A percentile compares a stretch with the other conserved stretches of the same genome.
Evolutionary conservation across 2,329 filamentous ascomycete species (phyloP).

Genomic region (Aspergillus sp.): DNA sequence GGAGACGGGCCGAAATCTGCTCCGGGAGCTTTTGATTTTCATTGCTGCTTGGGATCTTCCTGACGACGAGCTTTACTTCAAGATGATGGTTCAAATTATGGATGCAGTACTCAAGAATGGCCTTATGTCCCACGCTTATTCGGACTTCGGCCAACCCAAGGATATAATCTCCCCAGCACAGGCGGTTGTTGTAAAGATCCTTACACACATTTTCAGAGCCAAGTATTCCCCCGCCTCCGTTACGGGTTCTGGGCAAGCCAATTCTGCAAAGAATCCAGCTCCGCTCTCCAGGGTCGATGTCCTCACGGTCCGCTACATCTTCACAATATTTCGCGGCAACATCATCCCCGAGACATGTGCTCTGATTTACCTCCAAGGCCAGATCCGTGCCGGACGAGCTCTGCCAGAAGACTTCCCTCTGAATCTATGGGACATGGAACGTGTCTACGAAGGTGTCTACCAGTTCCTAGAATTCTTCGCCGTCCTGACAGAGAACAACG

Average conservation of each 20-base stretch:
- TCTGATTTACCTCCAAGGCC: constrained; percentile 89
- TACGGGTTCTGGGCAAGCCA: constrained; percentile 51
- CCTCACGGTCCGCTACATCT: constrained; percentile 80
- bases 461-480: constrained; percentile 94
- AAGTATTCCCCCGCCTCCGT: constrained; percentile 51
- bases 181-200: constrained; percentile 84
- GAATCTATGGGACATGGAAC: constrained; percentile 96
- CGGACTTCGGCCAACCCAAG: constrained; percentile 85
- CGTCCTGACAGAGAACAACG: constrained; percentile 79
- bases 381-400: constrained; percentile 74
- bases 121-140: constrained; percentile 87
- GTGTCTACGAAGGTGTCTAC: constrained; percentile 89
- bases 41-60: constrained; percentile 96
- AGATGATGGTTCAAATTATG: constrained; percentile 94
- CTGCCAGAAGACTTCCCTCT: constrained; percentile 87
- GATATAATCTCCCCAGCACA: constrained; percentile 96
- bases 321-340: constrained; percentile 85
- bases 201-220: constrained; percentile 83
- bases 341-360: constrained; percentile 93
- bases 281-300: constrained; percentile 56
- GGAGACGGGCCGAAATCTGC: constrained; percentile 83
- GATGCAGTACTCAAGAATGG: constrained; percentile 88
- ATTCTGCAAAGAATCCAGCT: constrained; percentile 59
- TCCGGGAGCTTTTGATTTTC: constrained; percentile 90
- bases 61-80: constrained; percentile 91